Evolutionary conservation across 2,329 filamentous ascomycete species (phyloP).

Genomic region (Bipolaris gigantea): DNA sequence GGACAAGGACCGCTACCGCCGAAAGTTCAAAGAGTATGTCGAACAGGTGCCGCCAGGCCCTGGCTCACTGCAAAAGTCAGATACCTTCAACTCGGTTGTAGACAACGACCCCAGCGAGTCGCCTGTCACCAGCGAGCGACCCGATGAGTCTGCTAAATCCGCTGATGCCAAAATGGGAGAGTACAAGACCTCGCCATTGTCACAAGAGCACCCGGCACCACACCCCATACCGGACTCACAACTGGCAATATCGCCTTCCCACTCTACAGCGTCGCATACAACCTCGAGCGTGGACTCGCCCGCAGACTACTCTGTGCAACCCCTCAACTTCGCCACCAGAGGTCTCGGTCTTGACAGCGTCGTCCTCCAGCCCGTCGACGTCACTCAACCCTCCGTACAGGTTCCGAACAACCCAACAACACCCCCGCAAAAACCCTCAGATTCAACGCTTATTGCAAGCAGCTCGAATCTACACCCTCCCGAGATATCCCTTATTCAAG

Average conservation of each 20-base stretch:
- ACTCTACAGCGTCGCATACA: conserved; percentile 32
- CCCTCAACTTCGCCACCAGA: conserved; percentile 26
- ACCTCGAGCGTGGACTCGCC: conserved; percentile 37
- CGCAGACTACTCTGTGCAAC: conserved; percentile 40
- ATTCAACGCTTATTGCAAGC: conserved; percentile 11
- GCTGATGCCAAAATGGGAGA: conserved; percentile 23
- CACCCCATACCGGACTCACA: conserved; percentile 36
- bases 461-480: conserved; percentile 33
- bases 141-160: conserved; percentile 30
- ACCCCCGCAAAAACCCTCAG: conserved; percentile 15
- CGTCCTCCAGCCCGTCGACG: conserved; percentile 19
- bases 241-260: conserved; percentile 36
- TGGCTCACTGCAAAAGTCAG: conserved; percentile 37
- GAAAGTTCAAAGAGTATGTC: conserved; percentile 79
- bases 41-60: conserved; percentile 49
- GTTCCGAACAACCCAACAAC: conserved; percentile 15
- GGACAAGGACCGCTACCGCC: conserved; percentile 92
- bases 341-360: conserved; percentile 31
- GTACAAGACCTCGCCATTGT: conserved; percentile 25
- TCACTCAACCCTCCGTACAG: conserved; percentile 15
- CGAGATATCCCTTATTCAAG: conserved; percentile 43
- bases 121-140: conserved; percentile 39
- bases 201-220: conserved; percentile 21
- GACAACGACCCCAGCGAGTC: conserved; percentile 45
- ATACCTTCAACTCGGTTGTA: conserved; percentile 38